phyloP scores from a whole-genome alignment of 2,329 filamentous ascomycete species.

The Alternaria arbusti region DNA sequence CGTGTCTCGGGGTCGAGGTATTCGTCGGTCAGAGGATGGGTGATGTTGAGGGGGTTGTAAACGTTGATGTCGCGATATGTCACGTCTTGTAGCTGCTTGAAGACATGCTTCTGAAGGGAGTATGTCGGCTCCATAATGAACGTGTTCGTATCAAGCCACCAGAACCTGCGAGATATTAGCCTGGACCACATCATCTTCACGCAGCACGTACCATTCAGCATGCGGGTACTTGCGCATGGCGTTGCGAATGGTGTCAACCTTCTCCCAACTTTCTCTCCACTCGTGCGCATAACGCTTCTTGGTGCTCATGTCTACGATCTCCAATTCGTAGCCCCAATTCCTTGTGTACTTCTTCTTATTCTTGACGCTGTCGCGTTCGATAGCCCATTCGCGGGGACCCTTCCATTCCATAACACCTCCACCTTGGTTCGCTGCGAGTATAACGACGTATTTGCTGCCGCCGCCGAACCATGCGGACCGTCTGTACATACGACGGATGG shows the following conservation, averaged over 20 bases:
- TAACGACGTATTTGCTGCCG: conserved; percentile 90
- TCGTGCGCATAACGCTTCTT: conserved; percentile 99
- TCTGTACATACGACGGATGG: conserved; percentile 68
- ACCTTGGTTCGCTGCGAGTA: conserved; percentile 90
- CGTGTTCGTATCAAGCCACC: conserved; percentile 98
- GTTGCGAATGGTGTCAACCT: conserved; percentile 90
- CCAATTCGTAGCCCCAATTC: conserved; percentile 92
- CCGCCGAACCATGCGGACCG: conserved; percentile 77
- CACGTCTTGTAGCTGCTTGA: conserved; percentile 75
- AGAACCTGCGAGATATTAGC: conserved; percentile 75
- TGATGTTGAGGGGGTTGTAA: conserved; percentile 94
- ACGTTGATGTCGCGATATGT: conserved; percentile 95
- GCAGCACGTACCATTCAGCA: conserved; percentile 83
- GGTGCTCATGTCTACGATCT: conserved; percentile 97
- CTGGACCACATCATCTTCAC: neutral
- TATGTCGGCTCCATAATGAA: conserved; percentile 96
- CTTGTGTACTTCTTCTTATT: conserved; percentile 92
- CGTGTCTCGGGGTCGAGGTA: conserved; percentile 79
- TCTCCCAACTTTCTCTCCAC: conserved; percentile 99
- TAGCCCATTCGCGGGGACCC: conserved; percentile 94
- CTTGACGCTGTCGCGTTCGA: conserved; percentile 91
- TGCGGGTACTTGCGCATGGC: conserved; percentile 92
- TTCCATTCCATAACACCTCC: conserved; percentile 99
- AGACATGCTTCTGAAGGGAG: conserved; percentile 89
- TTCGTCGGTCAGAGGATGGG: conserved; percentile 75